Conservation (phyloP, 2,329 filamentous ascomycete species). For the Dactylellina drechsleri region DNA sequence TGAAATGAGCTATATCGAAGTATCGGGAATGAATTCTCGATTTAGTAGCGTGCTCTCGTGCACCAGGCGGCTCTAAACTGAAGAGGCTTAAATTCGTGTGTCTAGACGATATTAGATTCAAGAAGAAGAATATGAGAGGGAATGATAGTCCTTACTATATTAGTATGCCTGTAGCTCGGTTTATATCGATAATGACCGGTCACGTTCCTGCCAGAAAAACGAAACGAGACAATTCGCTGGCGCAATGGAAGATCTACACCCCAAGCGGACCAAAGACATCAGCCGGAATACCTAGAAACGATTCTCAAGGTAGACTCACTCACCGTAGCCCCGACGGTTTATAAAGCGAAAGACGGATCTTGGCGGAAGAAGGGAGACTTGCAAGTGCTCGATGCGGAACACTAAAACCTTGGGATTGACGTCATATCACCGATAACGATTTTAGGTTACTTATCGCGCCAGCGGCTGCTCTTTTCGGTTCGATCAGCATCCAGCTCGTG, state of each 20-base stretch:
- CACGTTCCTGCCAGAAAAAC: too few species aligned
- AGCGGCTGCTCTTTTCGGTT: conserved; percentile 20
- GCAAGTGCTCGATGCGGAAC: not conserved
- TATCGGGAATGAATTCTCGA: conserved; percentile 17
- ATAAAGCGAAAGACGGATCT: conserved; percentile 36
- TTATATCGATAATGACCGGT: too few species aligned
- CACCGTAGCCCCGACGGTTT: not conserved
- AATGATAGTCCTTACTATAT: too few species aligned
- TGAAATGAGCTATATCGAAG: not conserved
- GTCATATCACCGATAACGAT: conserved; percentile 21
- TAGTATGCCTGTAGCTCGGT: too few species aligned
- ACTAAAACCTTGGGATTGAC: conserved; percentile 6
- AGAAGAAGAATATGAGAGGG: too few species aligned
- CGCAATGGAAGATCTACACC: too few species aligned
- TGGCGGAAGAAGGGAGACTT: conserved; percentile 7
- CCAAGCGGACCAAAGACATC: too few species aligned
- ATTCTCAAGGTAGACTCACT: not conserved
- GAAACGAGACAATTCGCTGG: too few species aligned
- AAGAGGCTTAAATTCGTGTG: too few species aligned
- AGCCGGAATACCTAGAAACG: not conserved
- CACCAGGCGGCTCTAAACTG: too few species aligned
- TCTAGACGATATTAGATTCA: too few species aligned
- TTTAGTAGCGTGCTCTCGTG: conserved; percentile 9
- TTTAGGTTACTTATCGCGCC: not conserved
- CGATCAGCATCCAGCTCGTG: conserved; percentile 3